Base-by-base conservation (phyloP, 2,329 filamentous ascomycete genomes). In the Endoconidiophora laricicola region DNA sequence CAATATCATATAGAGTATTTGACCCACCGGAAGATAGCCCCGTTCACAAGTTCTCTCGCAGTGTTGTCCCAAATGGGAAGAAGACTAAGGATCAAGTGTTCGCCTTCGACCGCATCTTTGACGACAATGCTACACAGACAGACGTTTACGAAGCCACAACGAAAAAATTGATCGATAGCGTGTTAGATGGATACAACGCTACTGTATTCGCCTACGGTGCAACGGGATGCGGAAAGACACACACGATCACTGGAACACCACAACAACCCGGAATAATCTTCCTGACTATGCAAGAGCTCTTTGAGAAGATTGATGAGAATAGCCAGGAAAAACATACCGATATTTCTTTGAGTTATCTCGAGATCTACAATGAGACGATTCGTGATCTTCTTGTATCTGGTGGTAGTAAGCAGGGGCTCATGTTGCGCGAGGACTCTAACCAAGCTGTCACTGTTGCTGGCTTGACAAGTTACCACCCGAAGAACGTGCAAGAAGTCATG, bases 331-430 rank as follows among this genome's bases (percentile, higher is more conserved):
- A 95, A 65, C 72, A 79, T 24, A 91, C 87, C 3, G 91, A 96
- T 60, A 71, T 98, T 49, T 86, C 88, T 0, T 76, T 98, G 14
- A 95, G 88, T 0, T 98, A 96, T 60, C 74, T 98, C 37, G 91
- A 98, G 62, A 98, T 98, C 56, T 98, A 98, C 72, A 98, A 98
- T 62, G 91, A 98, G 68, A 95, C 88, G 0, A 98, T 98, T 59
- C 85, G 91, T 48, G 91, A 98, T 67, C 68, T 98, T 60, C 72
- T 98, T 41, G 82, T 91, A n/a, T 83, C 86, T 0, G 82, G 82
- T 22, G 84, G 81, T 37, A 84, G 80, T 65, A 91, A 88, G 66
- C 75, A 79, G 56, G 83, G 86, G 2, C 66, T 98, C 56, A 94
- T 91, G 81, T 73, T 98, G 39, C 82, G 91, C 44, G 91, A 98